Evolutionary conservation across 1,139 yeast genomes (phyloP), one percentile per base, ranked within the genome.

Genomic region (Suhomyces atakaporum): DNA sequence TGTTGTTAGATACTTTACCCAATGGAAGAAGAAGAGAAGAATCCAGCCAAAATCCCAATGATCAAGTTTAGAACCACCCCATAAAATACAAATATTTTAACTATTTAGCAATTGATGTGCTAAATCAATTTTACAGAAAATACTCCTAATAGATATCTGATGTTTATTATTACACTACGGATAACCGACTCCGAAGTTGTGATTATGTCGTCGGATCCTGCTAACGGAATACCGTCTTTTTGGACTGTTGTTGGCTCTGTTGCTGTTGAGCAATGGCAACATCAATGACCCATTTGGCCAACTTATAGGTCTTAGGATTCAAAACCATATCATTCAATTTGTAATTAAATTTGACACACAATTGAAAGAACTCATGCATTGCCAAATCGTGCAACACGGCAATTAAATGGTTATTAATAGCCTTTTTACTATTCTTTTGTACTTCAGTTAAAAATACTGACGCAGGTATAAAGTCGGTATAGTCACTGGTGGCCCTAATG

Each of bases 261-360:
- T 62, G 65, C 48, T 71, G 75, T 46, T 72, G 74, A 30, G 79
- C 79, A 36, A 77, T 66, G n/a, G 82, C 83, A 29, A 73, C 75
- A 49, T 82, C 88, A 37, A 81, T 71, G 14, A 83, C 84, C 81
- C 86, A 77, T 51, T 81, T 81, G 16, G 88, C 87, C 46, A 83
- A 65, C 46, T 77, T 77, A 48, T 78, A 79, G 9, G 83, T 84
- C 38, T 78, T 76, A 6, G 82, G 77, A 39, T 77, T 73, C 34
- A 84, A 63, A 23, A 77, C 71, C 45, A 83, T 72, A 49, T 82
- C 89, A 53, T 80, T 80, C 45, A 84, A 61, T 38, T 78, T 69
- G 35, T 69, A 73, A 52, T 81, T 81, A 53, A 80, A 83, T 46
- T 75, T 74, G 32, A 82, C 61, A 31, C 85, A 82, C 29, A 83